phyloP scores from a whole-genome alignment of 2,329 filamentous ascomycete genomes.

The Diaporthe ampelina region DNA sequence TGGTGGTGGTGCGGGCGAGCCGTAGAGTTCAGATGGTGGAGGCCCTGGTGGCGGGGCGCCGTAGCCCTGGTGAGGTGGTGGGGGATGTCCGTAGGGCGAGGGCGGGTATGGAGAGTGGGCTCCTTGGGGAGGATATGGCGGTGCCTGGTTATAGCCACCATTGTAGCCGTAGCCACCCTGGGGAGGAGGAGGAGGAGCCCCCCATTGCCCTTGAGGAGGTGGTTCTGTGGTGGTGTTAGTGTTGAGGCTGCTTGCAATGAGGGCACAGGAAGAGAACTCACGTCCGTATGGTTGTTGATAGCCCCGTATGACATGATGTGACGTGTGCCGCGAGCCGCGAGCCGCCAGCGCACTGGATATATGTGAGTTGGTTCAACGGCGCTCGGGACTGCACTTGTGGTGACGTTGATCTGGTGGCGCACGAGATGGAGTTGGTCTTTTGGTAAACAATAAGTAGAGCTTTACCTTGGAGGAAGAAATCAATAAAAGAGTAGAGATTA shows the following conservation, averaged over 20 bases:
- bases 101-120: conserved; percentile 35
- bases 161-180: conserved; percentile 43
- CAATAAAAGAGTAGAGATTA: neutral
- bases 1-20: conserved; percentile 38
- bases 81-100: conserved; percentile 45
- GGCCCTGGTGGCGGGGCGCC: conserved; percentile 45
- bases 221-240: conserved; percentile 35
- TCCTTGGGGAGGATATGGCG: conserved; percentile 32
- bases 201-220: conserved; percentile 29
- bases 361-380: neutral
- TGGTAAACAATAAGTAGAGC: neutral
- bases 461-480: neutral
- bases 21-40: conserved; percentile 46
- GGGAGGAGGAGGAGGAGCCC: conserved; percentile 43
- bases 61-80: conserved; percentile 50
- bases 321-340: neutral
- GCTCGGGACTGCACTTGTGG: too few relatives aligned
- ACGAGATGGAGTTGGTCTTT: neutral
- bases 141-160: conserved; percentile 35
- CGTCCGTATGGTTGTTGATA: conserved; percentile 54
- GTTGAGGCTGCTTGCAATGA: neutral
- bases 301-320: conserved; percentile 52
- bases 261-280: conserved; percentile 44
- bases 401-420: too few relatives aligned
- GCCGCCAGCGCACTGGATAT: neutral